phyloP scores from a whole-genome alignment of 2,329 filamentous ascomycete genomes.

The Penicillium sp. region DNA sequence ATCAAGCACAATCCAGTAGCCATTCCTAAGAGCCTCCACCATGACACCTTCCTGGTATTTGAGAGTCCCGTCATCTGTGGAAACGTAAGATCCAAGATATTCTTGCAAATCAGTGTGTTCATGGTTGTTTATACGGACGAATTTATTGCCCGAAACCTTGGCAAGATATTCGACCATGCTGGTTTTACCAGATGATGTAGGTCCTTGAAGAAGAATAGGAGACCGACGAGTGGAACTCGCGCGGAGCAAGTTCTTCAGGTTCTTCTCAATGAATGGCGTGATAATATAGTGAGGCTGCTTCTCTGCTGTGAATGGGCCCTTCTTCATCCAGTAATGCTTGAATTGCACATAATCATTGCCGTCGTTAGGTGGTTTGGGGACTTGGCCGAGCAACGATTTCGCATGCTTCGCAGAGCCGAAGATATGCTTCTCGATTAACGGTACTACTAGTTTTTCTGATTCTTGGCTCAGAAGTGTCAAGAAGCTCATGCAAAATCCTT shows the following conservation, averaged over 20 bases:
- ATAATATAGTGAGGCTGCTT: constrained; percentile 90
- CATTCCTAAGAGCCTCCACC: constrained; percentile 85
- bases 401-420: constrained; percentile 66
- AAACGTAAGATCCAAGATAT: constrained; percentile 92
- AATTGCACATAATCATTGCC: constrained; percentile 77
- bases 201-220: constrained; percentile 91
- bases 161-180: constrained; percentile 99
- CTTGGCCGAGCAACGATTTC: constrained; percentile 70
- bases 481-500: constrained; percentile 98
- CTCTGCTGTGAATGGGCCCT: constrained; percentile 63
- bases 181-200: constrained; percentile 95
- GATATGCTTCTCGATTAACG: constrained; percentile 75
- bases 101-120: constrained; percentile 98
- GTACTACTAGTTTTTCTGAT: constrained; percentile 74
- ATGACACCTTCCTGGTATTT: constrained; percentile 90
- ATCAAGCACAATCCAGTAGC: constrained; percentile 97
- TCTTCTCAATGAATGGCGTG: constrained; percentile 90
- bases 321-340: constrained; percentile 85
- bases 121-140: constrained; percentile 98
- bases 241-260: constrained; percentile 88
- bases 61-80: constrained; percentile 76
- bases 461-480: constrained; percentile 78
- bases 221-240: constrained; percentile 89
- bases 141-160: constrained; percentile 94
- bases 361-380: constrained; percentile 72